Evolutionary conservation across 306 rosid genomes (phyloP).

Genomic region (Acacia melanoxylon): DNA sequence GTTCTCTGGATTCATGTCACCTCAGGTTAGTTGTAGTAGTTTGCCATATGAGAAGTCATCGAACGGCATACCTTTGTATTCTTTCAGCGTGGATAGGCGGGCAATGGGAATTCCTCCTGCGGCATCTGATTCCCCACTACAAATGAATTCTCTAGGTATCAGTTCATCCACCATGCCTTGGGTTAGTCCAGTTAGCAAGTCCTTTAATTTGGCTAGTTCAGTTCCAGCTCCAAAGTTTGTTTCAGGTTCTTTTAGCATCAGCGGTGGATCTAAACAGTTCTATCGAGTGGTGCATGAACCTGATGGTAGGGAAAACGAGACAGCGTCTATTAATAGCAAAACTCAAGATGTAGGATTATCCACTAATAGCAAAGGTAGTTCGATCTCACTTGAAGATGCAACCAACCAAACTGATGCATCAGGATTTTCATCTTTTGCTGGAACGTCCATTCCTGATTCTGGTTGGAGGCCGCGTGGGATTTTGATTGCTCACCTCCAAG

Average conservation of each 20-base stretch:
- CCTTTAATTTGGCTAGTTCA: slow-evolving; percentile 84
- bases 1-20: slow-evolving; percentile 87
- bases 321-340: slow-evolving; percentile 54
- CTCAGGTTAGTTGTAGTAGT: slow-evolving; percentile 80
- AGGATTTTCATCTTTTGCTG: slow-evolving; percentile 64
- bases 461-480: slow-evolving; percentile 99
- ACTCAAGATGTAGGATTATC: slow-evolving; percentile 73
- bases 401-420: slow-evolving; percentile 60
- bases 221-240: slow-evolving; percentile 93
- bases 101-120: slow-evolving; percentile 70
- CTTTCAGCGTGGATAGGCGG: slow-evolving; percentile 83
- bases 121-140: slow-evolving; percentile 77
- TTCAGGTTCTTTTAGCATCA: slow-evolving; percentile 79
- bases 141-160: slow-evolving; percentile 68
- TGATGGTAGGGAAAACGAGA: slow-evolving; percentile 84
- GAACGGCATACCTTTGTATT: slow-evolving; percentile 92
- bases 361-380: slow-evolving; percentile 53
- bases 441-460: slow-evolving; percentile 73
- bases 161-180: slow-evolving; percentile 93
- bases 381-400: slow-evolving; percentile 60
- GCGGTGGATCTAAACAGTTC: slow-evolving; percentile 86
- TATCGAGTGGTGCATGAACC: slow-evolving; percentile 98
- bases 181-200: slow-evolving; percentile 84
- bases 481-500: slow-evolving; percentile 96
- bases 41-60: slow-evolving; percentile 79